Evolutionary conservation across 169 alveolate genomes (phyloP).

Genomic region (Toxoplasma gondii): DNA sequence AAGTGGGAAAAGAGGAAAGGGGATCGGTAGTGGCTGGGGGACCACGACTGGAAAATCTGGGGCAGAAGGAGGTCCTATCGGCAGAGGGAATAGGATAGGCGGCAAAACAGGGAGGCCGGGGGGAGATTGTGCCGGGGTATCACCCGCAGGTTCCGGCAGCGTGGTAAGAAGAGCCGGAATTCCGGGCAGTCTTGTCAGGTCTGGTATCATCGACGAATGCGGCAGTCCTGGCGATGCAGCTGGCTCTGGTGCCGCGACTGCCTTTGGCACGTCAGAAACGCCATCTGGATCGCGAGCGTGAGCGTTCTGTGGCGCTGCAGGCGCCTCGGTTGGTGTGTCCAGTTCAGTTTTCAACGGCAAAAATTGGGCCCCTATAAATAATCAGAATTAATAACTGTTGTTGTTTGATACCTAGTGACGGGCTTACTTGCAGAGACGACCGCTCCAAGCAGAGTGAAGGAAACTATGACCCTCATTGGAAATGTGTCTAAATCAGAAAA

Average conservation of each 20-base stretch:
- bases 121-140: neutral
- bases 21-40: neutral
- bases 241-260: neutral
- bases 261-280: neutral
- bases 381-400: neutral
- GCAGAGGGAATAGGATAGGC: neutral
- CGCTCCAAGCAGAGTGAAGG: slow-evolving; percentile 18
- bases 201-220: neutral
- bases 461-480: neutral
- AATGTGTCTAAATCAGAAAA: neutral
- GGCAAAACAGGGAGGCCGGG: neutral
- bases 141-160: neutral
- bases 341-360: neutral
- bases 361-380: slow-evolving; percentile 16
- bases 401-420: neutral
- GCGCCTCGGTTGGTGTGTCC: neutral
- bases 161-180: neutral
- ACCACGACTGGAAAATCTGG: neutral
- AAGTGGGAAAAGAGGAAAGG: neutral
- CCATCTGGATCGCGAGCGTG: neutral
- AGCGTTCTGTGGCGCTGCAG: neutral
- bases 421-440: neutral
- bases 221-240: neutral
- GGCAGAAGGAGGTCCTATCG: neutral
- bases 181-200: neutral